Base-by-base conservation (phyloP, 805 yeast species). In the Nematodospora valgi region DNA sequence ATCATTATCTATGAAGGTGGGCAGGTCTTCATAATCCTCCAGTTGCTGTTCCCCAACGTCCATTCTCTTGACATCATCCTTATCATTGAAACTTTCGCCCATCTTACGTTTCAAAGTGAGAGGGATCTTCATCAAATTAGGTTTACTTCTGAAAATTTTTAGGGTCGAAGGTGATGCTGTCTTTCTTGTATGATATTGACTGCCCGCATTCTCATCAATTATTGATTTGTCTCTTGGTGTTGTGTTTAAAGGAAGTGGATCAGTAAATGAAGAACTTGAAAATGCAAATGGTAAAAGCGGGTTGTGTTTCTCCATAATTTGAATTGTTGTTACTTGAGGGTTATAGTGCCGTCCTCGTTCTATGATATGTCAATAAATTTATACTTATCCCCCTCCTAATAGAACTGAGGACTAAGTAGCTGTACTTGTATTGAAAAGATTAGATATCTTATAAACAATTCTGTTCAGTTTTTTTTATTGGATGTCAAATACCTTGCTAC, bases 261-360 rank as follows among this genome's bases (percentile, higher is more conserved):
- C 64, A 19, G 51, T 49, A 14, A 63, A 46, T 2, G 73, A 62
- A 2, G 63, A 48, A 7, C 60, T 52, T 39, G 62, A 67, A 43
- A 57, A 74, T 4, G 78, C 74, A 56, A 73, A 67, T 4, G 80
- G 79, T n/a, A 72, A 56, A 17, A 74, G 46, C 1, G 67, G 70
- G 35, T 58, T 62, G 26, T 57, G 43, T 36, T 59, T 62, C 37
- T 56, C 61, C 61, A 56, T 56, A 4, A 3, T 20, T 11, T 12
- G 11, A 22, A 12, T 11, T 11, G 24, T 11, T 22, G 24, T 22
- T 12, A 12, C 11, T 22, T 11, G 24, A n/a, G n/a, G n/a, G n/a
- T n/a, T n/a, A n/a, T n/a, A n/a, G n/a, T n/a, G n/a, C n/a, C n/a
- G n/a, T n/a, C n/a, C n/a, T n/a, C n/a, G n/a, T n/a, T n/a, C n/a